Percentiles rank a stretch among this genome's conserved stretches.
Evolutionary conservation across 1,139 yeast species (phyloP).

Genomic region (Zygotorulaspora mrakii): DNA sequence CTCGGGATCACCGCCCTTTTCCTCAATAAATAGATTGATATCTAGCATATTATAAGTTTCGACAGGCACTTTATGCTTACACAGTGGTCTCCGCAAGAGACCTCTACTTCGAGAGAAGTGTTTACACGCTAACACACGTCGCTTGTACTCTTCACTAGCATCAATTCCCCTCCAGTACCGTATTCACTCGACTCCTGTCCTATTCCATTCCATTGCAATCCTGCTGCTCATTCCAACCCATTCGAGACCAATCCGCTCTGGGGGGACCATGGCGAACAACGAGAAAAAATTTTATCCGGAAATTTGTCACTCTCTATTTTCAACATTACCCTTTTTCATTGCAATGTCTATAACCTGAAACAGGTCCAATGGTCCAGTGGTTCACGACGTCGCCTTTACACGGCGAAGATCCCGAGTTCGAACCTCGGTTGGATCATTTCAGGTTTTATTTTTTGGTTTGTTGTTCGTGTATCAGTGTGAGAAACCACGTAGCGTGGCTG

Average conservation of each 20-base stretch:
- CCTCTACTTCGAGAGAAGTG: no score
- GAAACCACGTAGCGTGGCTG: no score
- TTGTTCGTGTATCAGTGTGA: no score
- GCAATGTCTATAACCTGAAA: conserved; percentile 9
- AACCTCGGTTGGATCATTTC: conserved; percentile 39
- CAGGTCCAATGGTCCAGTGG: conserved; percentile 40
- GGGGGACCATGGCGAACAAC: no score
- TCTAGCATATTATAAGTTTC: conserved; percentile 60
- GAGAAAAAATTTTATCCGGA: background rate
- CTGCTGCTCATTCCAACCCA: background rate
- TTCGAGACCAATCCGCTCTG: background rate
- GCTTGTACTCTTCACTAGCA: no score
- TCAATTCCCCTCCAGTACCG: no score
- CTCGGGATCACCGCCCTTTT: conserved; percentile 95
- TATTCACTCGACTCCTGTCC: background rate
- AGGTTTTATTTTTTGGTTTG: conserved; percentile 13
- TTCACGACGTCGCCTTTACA: conserved; percentile 41
- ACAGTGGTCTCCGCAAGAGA: no score
- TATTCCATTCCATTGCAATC: conserved; percentile 3
- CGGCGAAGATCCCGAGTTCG: conserved; percentile 42
- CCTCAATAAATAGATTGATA: conserved; percentile 83
- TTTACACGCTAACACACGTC: no score
- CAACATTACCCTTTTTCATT: background rate
- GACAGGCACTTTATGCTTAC: no score
- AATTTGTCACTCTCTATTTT: no score